These are phyloP conservation scores for Amauroascus niger DNA, from an alignment of 2,329 filamentous ascomycete species.

Conservation along the genomic window DNA sequence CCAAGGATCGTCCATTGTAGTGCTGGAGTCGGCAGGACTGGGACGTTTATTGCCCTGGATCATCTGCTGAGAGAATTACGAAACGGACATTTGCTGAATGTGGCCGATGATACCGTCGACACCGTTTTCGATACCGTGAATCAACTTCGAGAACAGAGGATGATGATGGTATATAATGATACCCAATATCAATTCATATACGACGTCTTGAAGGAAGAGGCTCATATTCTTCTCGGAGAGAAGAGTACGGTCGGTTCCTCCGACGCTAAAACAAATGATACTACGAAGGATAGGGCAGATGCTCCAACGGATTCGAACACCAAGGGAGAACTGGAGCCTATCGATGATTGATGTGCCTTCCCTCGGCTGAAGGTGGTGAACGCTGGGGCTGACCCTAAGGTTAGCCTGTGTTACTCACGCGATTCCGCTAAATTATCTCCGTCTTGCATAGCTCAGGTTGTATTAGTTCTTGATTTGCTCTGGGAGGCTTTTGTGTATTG, in stretches of 20 bases:
- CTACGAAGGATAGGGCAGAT: constrained; percentile 28
- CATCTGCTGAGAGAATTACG: constrained; percentile 76
- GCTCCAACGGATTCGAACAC: constrained; percentile 24
- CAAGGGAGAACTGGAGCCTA: constrained; percentile 31
- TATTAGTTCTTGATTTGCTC: constrained; percentile 8
- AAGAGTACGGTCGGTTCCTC: neutral
- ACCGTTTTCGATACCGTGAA: constrained; percentile 72
- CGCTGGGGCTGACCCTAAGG: neutral
- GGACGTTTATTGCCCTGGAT: constrained; percentile 94
- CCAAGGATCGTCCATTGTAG: constrained; percentile 80
- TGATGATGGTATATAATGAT: constrained; percentile 91
- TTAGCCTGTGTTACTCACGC: neutral
- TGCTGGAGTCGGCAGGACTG: constrained; percentile 85
- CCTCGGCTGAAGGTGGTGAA: too few species aligned
- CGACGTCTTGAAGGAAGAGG: constrained; percentile 61
- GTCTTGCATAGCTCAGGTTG: neutral
- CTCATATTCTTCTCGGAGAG: constrained; percentile 16
- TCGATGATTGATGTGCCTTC: constrained; percentile 1
- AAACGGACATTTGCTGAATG: constrained; percentile 54
- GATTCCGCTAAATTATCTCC: neutral
- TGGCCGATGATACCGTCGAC: constrained; percentile 46
- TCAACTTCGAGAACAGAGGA: constrained; percentile 70
- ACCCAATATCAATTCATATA: constrained; percentile 82
- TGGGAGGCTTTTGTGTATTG: constrained; percentile 6
- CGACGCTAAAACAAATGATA: constrained; percentile 22